These are phyloP conservation scores for Haemoproteus tartakovskyi DNA, from an alignment of 169 alveolate genomes.

Conservation along the genomic window DNA sequence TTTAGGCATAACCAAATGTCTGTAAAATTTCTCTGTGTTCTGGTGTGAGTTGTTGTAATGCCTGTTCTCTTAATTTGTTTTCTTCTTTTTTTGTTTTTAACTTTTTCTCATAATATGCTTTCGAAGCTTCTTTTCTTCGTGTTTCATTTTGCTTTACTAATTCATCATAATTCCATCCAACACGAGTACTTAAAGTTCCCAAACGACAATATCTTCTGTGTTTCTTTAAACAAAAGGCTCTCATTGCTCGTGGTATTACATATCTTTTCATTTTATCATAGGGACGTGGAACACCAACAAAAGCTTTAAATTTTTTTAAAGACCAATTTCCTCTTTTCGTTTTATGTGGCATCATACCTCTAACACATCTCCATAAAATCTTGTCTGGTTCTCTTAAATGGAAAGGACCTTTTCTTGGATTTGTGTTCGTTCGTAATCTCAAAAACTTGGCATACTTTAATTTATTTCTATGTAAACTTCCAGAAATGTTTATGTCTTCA, in stretches of 20 bases:
- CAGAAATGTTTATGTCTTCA: conserved; percentile 95
- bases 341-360: conserved; percentile 99
- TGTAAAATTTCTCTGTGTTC: conserved; percentile 49
- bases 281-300: conserved; percentile 95
- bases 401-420: conserved; percentile 96
- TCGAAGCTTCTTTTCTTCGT: conserved; percentile 88
- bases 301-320: conserved; percentile 90
- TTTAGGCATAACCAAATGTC: conserved; percentile 48
- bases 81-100: conserved; percentile 64
- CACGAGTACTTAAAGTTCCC: conserved; percentile 89
- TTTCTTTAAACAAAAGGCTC: conserved; percentile 86
- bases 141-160: conserved; percentile 87
- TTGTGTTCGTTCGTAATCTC: conserved; percentile 92
- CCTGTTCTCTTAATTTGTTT: conserved; percentile 18
- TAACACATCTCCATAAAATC: conserved; percentile 95
- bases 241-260: conserved; percentile 92
- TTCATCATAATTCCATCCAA: conserved; percentile 91
- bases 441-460: conserved; percentile 93
- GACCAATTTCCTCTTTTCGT: conserved; percentile 98
- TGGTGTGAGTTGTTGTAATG: conserved; percentile 21
- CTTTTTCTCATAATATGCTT: conserved; percentile 82
- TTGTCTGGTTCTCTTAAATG: conserved; percentile 97
- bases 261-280: conserved; percentile 90
- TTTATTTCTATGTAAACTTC: conserved; percentile 92
- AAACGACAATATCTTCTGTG: conserved; percentile 83